Percentiles rank a stretch among this genome's conserved stretches.
Conservation (phyloP, 768 basidiomycete species). For the Tremella mesenterica region DNA sequence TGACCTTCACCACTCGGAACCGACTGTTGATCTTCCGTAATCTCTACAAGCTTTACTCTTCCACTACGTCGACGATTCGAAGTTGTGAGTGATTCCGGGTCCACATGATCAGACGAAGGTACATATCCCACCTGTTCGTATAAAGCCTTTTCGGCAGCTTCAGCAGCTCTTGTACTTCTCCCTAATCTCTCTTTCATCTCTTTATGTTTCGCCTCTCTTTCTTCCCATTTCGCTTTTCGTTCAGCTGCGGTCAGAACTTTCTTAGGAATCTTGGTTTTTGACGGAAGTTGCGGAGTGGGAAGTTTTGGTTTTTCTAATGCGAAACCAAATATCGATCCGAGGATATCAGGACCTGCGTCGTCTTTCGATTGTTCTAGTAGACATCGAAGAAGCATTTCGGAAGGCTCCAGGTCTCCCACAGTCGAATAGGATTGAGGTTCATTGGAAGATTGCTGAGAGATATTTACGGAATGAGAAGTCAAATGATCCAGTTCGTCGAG, state of each 20-base stretch:
- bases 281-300: constrained; percentile 55
- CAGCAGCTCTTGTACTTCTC: constrained; percentile 22
- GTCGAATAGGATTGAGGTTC: constrained; percentile 14
- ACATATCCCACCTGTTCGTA: constrained; percentile 23
- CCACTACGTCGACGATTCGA: not conserved
- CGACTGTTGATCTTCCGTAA: not conserved
- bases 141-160: constrained; percentile 22
- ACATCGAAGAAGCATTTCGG: constrained; percentile 55
- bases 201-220: constrained; percentile 17
- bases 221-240: constrained; percentile 15
- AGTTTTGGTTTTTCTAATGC: constrained; percentile 59
- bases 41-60: not conserved
- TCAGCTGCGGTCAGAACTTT: constrained; percentile 8
- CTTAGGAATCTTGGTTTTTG: constrained; percentile 25
- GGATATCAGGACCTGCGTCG: constrained; percentile 50
- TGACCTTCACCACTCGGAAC: not conserved
- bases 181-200: constrained; percentile 6
- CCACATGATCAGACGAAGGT: constrained; percentile 7
- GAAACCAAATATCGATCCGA: constrained; percentile 61
- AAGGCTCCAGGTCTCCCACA: constrained; percentile 69
- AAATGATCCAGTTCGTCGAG: constrained; percentile 46
- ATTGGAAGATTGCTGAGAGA: constrained; percentile 43
- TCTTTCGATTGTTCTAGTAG: constrained; percentile 51
- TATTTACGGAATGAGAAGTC: constrained; percentile 26
- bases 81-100: not conserved